Evolutionary conservation across 2,329 filamentous ascomycete species (phyloP).

Genomic region (Colletotrichum siamense): DNA sequence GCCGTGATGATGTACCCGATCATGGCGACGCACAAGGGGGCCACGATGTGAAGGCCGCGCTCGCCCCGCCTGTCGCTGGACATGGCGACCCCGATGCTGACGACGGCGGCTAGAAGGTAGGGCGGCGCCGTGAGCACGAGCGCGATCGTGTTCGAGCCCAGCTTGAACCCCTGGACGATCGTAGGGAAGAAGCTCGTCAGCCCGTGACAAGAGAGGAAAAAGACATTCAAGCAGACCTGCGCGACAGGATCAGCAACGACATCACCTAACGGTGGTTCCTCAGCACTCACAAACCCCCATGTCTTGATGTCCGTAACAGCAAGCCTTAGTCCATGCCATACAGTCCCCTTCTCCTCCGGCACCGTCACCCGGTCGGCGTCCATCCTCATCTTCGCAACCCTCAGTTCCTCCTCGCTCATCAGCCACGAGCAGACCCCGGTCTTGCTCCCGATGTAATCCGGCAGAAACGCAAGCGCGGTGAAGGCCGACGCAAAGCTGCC

Average conservation of each 20-base stretch:
- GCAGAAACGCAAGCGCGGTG: slow-evolving; percentile 26
- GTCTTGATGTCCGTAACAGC: slow-evolving; percentile 28
- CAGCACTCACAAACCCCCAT: slow-evolving; percentile 27
- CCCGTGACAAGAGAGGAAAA: slow-evolving; percentile 27
- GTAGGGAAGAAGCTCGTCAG: slow-evolving; percentile 31
- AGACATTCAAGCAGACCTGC: slow-evolving; percentile 23
- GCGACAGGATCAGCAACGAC: neutral
- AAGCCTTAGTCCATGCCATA: slow-evolving; percentile 25
- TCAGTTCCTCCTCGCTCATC: slow-evolving; percentile 10
- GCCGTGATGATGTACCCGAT: slow-evolving; percentile 65
- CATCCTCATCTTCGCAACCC: slow-evolving; percentile 23
- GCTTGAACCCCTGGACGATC: slow-evolving; percentile 37
- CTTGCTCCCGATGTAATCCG: slow-evolving; percentile 24
- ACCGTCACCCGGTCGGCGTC: slow-evolving; percentile 26
- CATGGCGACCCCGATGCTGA: slow-evolving; percentile 20
- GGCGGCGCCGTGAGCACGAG: slow-evolving; percentile 34
- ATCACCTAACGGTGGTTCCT: neutral
- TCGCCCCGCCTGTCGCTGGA: slow-evolving; percentile 26
- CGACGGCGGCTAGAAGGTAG: slow-evolving; percentile 25
- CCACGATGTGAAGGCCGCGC: slow-evolving; percentile 25
- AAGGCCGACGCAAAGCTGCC: slow-evolving; percentile 29
- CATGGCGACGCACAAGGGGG: slow-evolving; percentile 46
- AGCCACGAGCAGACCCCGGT: slow-evolving; percentile 21
- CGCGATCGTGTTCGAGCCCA: slow-evolving; percentile 31
- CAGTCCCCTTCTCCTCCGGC: slow-evolving; percentile 15